Evolutionary conservation across 169 alveolate species (phyloP).

Genomic region (Perkinsus chesapeaki): DNA sequence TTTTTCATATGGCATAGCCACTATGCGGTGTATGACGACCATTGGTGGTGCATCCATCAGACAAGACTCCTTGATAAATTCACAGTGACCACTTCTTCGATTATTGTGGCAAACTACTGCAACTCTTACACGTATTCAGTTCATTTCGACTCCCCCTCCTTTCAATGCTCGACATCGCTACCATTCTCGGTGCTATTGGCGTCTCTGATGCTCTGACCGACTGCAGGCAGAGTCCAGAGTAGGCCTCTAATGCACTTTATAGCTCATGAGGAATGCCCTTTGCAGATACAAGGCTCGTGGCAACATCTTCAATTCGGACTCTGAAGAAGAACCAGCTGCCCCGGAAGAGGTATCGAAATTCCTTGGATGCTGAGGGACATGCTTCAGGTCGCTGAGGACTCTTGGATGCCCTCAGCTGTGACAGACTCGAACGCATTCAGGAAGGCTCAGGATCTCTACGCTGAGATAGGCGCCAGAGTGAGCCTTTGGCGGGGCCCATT

Average conservation of each 20-base stretch:
- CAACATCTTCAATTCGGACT: neutral
- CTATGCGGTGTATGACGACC: too few relatives aligned
- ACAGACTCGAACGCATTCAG: neutral
- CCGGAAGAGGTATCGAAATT: neutral
- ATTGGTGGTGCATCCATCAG: too few relatives aligned
- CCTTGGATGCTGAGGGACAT: too few relatives aligned
- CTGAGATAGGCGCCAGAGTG: neutral
- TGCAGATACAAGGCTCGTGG: neutral
- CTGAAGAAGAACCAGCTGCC: neutral
- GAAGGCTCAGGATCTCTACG: neutral
- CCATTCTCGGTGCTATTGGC: neutral
- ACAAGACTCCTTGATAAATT: too few relatives aligned
- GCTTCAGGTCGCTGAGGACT: too few relatives aligned
- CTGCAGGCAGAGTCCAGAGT: neutral
- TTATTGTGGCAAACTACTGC: too few relatives aligned
- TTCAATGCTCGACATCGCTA: neutral
- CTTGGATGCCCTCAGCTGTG: neutral
- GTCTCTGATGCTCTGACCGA: neutral
- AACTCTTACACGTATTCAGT: too few relatives aligned
- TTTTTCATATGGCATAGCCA: too few relatives aligned
- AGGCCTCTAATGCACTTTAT: too few relatives aligned
- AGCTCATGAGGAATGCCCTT: too few relatives aligned
- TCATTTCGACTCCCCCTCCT: too few relatives aligned
- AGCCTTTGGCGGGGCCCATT: neutral
- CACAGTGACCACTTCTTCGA: too few relatives aligned